These are phyloP conservation scores for Zopfochytrium polystomum DNA, from an alignment of 371 early-diverging fungal species.

Conservation along the genomic window DNA sequence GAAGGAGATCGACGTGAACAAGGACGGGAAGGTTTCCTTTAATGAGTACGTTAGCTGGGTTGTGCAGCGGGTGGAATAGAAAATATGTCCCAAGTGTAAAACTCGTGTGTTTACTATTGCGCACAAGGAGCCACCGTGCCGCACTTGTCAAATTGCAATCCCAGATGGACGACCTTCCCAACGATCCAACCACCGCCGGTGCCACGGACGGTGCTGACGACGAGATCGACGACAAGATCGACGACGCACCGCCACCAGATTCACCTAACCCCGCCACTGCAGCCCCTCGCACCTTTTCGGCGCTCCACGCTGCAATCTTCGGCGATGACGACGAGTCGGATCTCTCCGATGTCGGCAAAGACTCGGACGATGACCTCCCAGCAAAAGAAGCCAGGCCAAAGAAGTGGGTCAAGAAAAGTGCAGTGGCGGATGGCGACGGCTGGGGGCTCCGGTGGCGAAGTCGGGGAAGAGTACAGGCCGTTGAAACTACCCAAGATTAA, in stretches of 20 bases:
- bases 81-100: too few species aligned
- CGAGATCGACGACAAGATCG: too few species aligned
- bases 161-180: too few species aligned
- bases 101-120: too few species aligned
- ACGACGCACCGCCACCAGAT: too few species aligned
- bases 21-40: slow-evolving; percentile 40
- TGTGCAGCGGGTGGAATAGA: not conserved
- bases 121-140: too few species aligned
- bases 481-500: not conserved
- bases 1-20: slow-evolving; percentile 37
- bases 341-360: not conserved
- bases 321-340: not conserved
- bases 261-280: too few species aligned
- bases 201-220: too few species aligned
- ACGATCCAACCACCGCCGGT: too few species aligned
- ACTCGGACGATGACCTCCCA: not conserved
- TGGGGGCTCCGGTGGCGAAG: not conserved
- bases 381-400: not conserved
- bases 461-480: not conserved
- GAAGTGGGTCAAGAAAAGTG: not conserved
- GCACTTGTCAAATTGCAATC: too few species aligned
- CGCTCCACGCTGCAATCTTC: not conserved
- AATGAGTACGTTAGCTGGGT: slow-evolving; percentile 41
- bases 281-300: too few species aligned
- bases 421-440: not conserved